phyloP scores from a whole-genome alignment of 208 protist species.

The Leishmania lainsoni region DNA sequence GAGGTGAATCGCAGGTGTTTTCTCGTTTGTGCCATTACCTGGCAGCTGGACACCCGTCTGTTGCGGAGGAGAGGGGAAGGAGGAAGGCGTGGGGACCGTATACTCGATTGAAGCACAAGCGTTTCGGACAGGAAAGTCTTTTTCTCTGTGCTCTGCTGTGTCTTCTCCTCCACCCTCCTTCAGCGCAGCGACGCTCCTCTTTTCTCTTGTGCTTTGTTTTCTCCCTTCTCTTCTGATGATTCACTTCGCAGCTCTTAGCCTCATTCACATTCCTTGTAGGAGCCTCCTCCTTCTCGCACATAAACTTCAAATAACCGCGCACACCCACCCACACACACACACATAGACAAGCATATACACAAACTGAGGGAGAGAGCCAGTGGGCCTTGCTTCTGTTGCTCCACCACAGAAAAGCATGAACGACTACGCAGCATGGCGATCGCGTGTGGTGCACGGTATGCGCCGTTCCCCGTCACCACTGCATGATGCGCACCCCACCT shows the following conservation, averaged over 20 bases:
- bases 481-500: background rate
- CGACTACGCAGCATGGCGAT: conserved; percentile 31
- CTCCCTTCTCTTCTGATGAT: background rate
- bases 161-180: background rate
- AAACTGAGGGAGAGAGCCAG: background rate
- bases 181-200: background rate
- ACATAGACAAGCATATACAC: background rate
- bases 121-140: background rate
- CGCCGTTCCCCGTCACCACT: conserved; percentile 1
- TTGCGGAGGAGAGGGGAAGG: background rate
- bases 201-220: background rate
- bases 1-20: too few relatives aligned
- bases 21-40: background rate
- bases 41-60: background rate
- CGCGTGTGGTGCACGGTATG: conserved; percentile 15
- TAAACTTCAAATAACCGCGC: background rate
- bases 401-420: conserved; percentile 10
- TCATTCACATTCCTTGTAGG: background rate
- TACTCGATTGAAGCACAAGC: background rate
- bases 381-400: background rate
- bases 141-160: background rate
- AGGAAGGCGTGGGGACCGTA: background rate
- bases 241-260: background rate
- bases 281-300: background rate
- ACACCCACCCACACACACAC: conserved; percentile 2